Percentiles rank a stretch among this genome's conserved stretches.
These are phyloP conservation scores for Termitomyces sp. DNA, from an alignment of 768 basidiomycete species.

Conservation along the genomic window DNA sequence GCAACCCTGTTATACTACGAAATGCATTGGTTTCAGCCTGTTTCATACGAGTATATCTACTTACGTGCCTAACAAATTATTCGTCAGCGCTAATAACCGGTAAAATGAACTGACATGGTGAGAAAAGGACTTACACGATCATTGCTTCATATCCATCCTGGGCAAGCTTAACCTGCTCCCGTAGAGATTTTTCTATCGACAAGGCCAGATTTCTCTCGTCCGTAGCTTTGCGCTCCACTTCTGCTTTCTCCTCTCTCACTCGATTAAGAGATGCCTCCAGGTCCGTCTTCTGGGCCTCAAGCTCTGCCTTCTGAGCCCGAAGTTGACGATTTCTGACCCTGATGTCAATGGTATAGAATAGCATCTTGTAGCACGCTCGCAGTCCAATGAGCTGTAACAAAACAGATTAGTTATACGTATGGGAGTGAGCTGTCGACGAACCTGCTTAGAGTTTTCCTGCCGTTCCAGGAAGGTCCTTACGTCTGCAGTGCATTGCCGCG, in stretches of 20 bases:
- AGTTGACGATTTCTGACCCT: constrained; percentile 29
- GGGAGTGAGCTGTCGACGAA: constrained; percentile 16
- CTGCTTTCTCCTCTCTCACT: constrained; percentile 32
- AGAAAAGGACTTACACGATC: constrained; percentile 31
- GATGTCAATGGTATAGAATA: constrained; percentile 47
- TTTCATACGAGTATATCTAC: constrained; percentile 9
- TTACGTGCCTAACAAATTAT: constrained; percentile 26
- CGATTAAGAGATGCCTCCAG: constrained; percentile 24
- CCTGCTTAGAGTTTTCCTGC: constrained; percentile 40
- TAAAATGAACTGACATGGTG: neutral
- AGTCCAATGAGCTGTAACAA: constrained; percentile 45
- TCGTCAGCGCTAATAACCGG: neutral
- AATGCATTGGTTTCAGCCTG: constrained; percentile 1
- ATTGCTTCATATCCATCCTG: constrained; percentile 37
- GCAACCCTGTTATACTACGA: constrained; percentile 30
- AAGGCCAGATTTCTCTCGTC: constrained; percentile 51
- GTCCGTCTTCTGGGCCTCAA: constrained; percentile 26
- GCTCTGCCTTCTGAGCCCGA: constrained; percentile 29
- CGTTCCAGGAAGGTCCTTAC: constrained; percentile 42
- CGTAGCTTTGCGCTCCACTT: constrained; percentile 32
- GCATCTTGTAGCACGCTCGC: constrained; percentile 43
- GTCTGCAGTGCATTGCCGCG: constrained; percentile 50
- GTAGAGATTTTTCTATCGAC: constrained; percentile 48
- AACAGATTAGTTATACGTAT: neutral
- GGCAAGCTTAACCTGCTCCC: constrained; percentile 47